Evolutionary conservation across 352 stramenopile species (phyloP).

Genomic region (Globisporangium splendens): DNA sequence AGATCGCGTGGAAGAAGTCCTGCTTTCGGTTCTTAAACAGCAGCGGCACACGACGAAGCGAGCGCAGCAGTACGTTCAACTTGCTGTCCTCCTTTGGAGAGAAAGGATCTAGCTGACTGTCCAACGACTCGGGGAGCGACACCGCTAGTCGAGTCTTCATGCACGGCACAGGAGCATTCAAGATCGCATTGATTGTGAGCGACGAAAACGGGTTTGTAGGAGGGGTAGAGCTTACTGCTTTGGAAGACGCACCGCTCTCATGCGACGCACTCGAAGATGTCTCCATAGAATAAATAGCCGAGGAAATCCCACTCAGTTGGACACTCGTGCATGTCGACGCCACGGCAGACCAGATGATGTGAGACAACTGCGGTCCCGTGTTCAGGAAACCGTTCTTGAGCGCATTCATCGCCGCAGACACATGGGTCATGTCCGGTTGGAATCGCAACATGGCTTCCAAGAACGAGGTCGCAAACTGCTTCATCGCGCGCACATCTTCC

Average conservation of each 20-base stretch:
- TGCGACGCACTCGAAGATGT: conserved; percentile 17
- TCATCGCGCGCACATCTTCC: conserved; percentile 68
- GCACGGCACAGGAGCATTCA: conserved; percentile 47
- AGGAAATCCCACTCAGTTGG: conserved; percentile 69
- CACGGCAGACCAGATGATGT: conserved; percentile 77
- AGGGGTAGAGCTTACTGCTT: neutral
- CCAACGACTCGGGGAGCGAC: conserved; percentile 58
- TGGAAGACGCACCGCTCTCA: neutral
- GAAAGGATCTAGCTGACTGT: conserved; percentile 63
- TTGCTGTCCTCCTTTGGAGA: conserved; percentile 79
- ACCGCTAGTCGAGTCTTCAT: conserved; percentile 64
- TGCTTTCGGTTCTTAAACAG: conserved; percentile 51
- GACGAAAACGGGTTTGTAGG: conserved; percentile 51
- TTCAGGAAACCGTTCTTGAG: conserved; percentile 75
- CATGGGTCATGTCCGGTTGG: conserved; percentile 53
- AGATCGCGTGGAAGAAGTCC: conserved; percentile 51
- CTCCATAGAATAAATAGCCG: conserved; percentile 55
- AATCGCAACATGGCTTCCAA: conserved; percentile 65
- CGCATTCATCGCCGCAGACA: conserved; percentile 44
- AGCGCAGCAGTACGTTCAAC: conserved; percentile 62
- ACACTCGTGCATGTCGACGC: conserved; percentile 57
- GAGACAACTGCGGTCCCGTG: conserved; percentile 58
- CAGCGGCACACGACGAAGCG: conserved; percentile 48
- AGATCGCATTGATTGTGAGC: conserved; percentile 59
- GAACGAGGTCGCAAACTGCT: conserved; percentile 68